phyloP scores from a whole-genome alignment of 73 alveolate genomes.

The Paramecium caudatum region DNA sequence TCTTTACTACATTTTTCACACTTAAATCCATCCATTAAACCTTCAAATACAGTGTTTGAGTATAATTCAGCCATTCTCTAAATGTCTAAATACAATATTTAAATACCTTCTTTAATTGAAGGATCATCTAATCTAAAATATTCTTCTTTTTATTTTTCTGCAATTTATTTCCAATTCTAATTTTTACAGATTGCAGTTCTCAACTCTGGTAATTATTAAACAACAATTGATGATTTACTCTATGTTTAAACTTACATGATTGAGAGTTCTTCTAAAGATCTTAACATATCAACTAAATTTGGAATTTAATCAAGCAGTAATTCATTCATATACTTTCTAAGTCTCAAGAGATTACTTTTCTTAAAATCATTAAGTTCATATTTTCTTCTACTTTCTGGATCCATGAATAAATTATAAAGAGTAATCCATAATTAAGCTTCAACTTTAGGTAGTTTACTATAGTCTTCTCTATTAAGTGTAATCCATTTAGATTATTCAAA shows the following conservation, averaged over 20 bases:
- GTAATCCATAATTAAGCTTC: constrained; percentile 99
- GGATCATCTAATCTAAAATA: constrained; percentile 80
- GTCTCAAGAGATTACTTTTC: constrained; percentile 93
- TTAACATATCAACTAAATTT: constrained; percentile 90
- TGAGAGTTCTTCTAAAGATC: constrained; percentile 97
- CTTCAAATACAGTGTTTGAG: constrained; percentile 91
- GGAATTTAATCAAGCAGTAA: constrained; percentile 98
- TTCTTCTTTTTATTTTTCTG: constrained; percentile 79
- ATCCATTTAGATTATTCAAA: constrained; percentile 96
- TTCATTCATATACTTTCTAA: constrained; percentile 98
- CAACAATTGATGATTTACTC: constrained; percentile 80
- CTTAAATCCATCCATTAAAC: constrained; percentile 95
- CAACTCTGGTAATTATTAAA: constrained; percentile 89
- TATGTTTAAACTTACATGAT: constrained; percentile 79
- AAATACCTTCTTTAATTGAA: constrained; percentile 76
- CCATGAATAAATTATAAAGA: constrained; percentile 97
- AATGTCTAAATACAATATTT: constrained; percentile 74
- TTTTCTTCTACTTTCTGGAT: constrained; percentile 95
- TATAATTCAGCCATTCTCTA: constrained; percentile 88
- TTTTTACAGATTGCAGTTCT: constrained; percentile 76
- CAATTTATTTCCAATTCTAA: constrained; percentile 89
- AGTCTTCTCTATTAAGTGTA: constrained; percentile 69
- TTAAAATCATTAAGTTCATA: constrained; percentile 98
- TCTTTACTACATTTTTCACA: constrained; percentile 95
- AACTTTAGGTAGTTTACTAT: constrained; percentile 87